Evolutionary conservation across 176 grass and related monocot species (phyloP), one percentile per base, ranked within the genome.

Genomic region (Guadua angustifolia): DNA sequence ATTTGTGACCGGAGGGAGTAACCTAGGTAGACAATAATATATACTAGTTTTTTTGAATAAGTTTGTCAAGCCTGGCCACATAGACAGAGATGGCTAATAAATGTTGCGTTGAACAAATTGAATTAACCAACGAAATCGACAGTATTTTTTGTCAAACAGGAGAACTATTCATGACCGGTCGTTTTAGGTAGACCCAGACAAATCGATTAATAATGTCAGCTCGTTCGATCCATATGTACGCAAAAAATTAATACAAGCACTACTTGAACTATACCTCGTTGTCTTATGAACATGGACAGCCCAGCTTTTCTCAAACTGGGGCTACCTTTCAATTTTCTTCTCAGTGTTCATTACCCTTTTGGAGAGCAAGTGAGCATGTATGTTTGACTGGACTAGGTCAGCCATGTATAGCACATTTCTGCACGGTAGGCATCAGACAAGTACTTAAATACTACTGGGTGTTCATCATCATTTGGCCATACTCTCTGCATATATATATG

Each of bases 341-440:
- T 71, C 53, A 13, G 38, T 87, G 84, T 79, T 88, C 67, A 43
- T 71, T 62, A 13, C 46, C 74, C 66, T 88, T 92, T 88, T 72
- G 45, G 69, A 82, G 32, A 80, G 62, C 67, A 68, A 86, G 64
- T 76, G 82, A 94, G 64, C 78, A 90, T 88, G 84, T 94, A 92
- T 94, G 79, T 95, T 94, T 95, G 96, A 95, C 91, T 86, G 83
- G 93, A 95, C 86, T 80, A 22, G 66, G 93, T 92, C 96, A 87
- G 29, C 51, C 82, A 44, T 85, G 81, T 82, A 82, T 77, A 64
- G 46, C 45, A 53, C 63, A 77, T 9, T 42, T 82, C 26, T 66
- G 52, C 78, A 85, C 71, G 82, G 77, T 85, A 81, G 77, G 77
- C 63, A 89, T 36, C 70, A 85, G 81, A 43, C 39, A 85, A 40